Base-by-base conservation (phyloP, 768 basidiomycete genomes). In the Podaxis mareebaensis region DNA sequence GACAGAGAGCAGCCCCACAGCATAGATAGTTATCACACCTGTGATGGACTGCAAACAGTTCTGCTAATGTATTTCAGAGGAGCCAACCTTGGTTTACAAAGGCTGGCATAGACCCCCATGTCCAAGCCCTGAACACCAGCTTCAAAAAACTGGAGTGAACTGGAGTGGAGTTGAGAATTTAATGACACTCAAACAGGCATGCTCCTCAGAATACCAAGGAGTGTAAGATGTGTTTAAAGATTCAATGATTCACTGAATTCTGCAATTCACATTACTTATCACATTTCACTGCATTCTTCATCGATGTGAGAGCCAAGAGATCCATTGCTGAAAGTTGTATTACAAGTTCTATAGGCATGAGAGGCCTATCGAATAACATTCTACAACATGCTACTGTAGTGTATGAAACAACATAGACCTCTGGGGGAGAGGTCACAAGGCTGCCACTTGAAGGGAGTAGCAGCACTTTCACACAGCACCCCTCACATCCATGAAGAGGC, bases 191-290 rank as follows among this genome's bases (percentile, higher is more conserved):
- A 86, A 87, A 87, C 87, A 83, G 84, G 82, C 84, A 83, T 87
- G 81, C 88, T 80, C 83, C 78, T 81, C 81, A 81, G 85, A 88
- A 85, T 87, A 84, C 86, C 85, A 84, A 82, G 79, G 83, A 81
- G 87, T 80, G 84, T 86, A 89, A 88, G 85, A 77, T 88, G 88
- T 85, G 82, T 88, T 88, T 86, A 88, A 89, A 88, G 85, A 87
- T 85, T 89, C 84, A 84, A 89, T 87, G 86, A 87, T 87, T 87
- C 85, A 87, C 85, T 85, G 84, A 84, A 85, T 84, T 86, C 85
- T 85, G 85, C 85, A 87, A 87, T 87, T 88, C 87, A 88, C 86
- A 89, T 87, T 87, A 88, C 85, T 81, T 88, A 85, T 88, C 83
- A 82, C 87, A 84, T 83, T 87, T 88, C 82, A 83, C 87, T 86